A percentile compares a stretch with the other conserved stretches of the same genome.
Evolutionary conservation across 2,329 filamentous ascomycete species (phyloP).

Genomic region (Cadophora luteo-olivacea): DNA sequence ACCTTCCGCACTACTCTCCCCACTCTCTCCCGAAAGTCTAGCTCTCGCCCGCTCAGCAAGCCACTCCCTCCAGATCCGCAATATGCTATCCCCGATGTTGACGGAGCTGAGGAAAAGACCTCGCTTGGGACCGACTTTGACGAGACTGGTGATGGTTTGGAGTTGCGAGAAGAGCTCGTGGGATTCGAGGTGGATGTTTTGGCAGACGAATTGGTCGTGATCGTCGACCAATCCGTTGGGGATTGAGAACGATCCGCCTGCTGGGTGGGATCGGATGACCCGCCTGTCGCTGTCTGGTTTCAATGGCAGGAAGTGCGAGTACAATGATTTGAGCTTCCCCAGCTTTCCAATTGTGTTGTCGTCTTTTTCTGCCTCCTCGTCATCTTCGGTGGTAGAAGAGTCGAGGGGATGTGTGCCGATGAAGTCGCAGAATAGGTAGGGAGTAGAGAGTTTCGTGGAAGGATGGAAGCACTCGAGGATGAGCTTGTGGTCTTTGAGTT

Average conservation of each 20-base stretch:
- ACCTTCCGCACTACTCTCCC: not conserved
- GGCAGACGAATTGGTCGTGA: constrained; percentile 55
- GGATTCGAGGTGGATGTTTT: constrained; percentile 69
- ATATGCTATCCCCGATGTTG: constrained; percentile 70
- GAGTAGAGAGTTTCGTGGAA: constrained; percentile 69
- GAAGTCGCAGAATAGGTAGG: constrained; percentile 72
- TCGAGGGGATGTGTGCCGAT: constrained; percentile 65
- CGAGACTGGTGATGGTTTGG: constrained; percentile 70
- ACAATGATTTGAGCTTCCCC: constrained; percentile 53
- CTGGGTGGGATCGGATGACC: constrained; percentile 49
- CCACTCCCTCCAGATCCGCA: constrained; percentile 78
- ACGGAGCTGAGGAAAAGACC: constrained; percentile 70
- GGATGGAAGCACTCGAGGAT: constrained; percentile 84
- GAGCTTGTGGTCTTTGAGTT: constrained; percentile 65
- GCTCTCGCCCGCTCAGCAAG: constrained; percentile 49
- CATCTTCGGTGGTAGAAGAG: constrained; percentile 36
- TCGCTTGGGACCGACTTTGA: constrained; percentile 66
- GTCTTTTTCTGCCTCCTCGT: constrained; percentile 31
- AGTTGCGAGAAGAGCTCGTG: constrained; percentile 79
- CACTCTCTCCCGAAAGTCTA: not conserved
- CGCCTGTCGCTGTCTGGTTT: constrained; percentile 59
- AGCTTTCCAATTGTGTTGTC: constrained; percentile 51
- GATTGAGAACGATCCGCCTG: constrained; percentile 46
- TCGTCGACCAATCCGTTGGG: constrained; percentile 36
- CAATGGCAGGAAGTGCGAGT: constrained; percentile 74